Evolutionary conservation across 768 basidiomycete species (phyloP).

Genomic region (Lentinula guzmanii): DNA sequence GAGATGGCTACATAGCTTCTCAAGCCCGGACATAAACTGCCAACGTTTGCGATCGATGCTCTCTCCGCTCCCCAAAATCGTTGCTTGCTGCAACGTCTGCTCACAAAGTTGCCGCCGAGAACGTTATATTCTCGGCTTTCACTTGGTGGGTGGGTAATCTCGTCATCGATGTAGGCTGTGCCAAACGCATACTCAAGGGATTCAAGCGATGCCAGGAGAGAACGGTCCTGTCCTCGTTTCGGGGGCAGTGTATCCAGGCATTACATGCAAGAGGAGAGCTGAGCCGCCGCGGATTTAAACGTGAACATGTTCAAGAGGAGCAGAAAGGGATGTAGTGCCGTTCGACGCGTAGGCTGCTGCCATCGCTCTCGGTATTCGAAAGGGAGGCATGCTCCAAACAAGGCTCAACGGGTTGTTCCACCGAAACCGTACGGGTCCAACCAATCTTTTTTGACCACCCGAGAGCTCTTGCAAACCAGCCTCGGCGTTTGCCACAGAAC

Average conservation of each 20-base stretch:
- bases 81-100: slow-evolving; percentile 46
- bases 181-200: slow-evolving; percentile 47
- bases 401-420: too few relatives aligned
- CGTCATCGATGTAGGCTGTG: slow-evolving; percentile 65
- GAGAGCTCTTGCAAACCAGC: too few relatives aligned
- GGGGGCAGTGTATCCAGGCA: slow-evolving; percentile 61
- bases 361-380: too few relatives aligned
- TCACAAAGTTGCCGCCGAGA: slow-evolving; percentile 31
- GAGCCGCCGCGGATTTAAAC: slow-evolving; percentile 70
- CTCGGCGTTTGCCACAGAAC: too few relatives aligned
- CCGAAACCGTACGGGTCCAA: too few relatives aligned
- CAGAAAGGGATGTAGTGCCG: slow-evolving; percentile 36
- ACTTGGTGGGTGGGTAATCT: slow-evolving; percentile 54
- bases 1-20: neutral
- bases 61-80: slow-evolving; percentile 50
- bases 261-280: slow-evolving; percentile 54
- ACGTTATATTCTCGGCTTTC: slow-evolving; percentile 39
- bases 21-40: neutral
- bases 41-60: slow-evolving; percentile 19
- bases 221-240: slow-evolving; percentile 62
- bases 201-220: slow-evolving; percentile 50
- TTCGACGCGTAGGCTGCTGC: slow-evolving; percentile 23
- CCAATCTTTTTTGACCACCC: too few relatives aligned
- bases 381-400: too few relatives aligned
- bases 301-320: slow-evolving; percentile 70